Base-by-base conservation (phyloP, 2,329 filamentous ascomycete species). In the Orbilia brochopaga region DNA sequence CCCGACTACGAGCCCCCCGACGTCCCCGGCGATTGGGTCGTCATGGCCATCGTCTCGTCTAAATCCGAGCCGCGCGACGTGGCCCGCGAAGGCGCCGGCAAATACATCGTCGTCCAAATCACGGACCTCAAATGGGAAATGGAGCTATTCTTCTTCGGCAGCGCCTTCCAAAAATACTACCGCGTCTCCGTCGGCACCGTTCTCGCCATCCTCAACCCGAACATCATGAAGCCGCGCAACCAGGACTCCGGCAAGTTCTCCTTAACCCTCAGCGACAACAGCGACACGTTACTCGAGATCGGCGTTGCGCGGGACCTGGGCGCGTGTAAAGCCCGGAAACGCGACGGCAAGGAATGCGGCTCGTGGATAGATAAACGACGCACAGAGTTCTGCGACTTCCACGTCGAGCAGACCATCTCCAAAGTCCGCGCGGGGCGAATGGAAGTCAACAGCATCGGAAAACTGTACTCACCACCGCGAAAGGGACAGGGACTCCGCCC, bases 141-240 rank as follows among this genome's bases (percentile, higher is more conserved):
- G 11, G 92, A 97, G 74, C 84, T 97, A 46, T 97, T 92, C 76
- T 85, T 99, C 13, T 99, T 99, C 80, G 90, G 90, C 76, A 87
- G 89, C 0, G 95, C 91, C 5, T 97, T 97, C 76, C 88, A 90
- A 15, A 87, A 90, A 61, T 99, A 94, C 81, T 97, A 93, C 89
- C 96, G 96, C 78, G 82, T 97, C n/a, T 88, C 88, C 0, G 86
- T 91, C 1, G 94, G 94, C n/a, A 97, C 92, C 0, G 85, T 97
- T 0, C 83, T 99, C 63, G 94, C 93, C 3, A 90, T 99, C 24
- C 83, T 99, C 30, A 99, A 99, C 77, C 94, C 94, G 0, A 87
- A 83, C 17, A 89, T 97, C 75, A 90, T 99, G 87, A 91, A 93
- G 1, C 86, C 86, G 0, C 86, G 88, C 19, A 87, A 87, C 70